phyloP scores from a whole-genome alignment of 2,329 filamentous ascomycete species.

The Penicillium palitans region DNA sequence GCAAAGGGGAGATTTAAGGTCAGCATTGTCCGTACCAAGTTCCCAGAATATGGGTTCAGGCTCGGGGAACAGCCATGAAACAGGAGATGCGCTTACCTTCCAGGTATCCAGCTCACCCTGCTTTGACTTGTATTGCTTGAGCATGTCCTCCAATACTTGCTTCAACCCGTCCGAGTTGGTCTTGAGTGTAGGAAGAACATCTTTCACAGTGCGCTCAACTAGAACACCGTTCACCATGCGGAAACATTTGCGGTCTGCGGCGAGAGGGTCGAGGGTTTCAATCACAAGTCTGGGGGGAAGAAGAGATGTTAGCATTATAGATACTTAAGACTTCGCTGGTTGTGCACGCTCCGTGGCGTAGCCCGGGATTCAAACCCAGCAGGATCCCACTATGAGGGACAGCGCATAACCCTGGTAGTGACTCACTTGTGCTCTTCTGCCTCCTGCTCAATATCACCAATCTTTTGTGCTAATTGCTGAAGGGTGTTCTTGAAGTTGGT shows the following conservation, averaged over 20 bases:
- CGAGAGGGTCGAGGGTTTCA: conserved; percentile 81
- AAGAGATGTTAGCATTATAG: conserved; percentile 19
- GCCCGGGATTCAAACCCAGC: background rate
- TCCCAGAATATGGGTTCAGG: background rate
- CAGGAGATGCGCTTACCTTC: conserved; percentile 69
- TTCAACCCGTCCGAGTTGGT: conserved; percentile 93
- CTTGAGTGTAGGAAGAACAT: conserved; percentile 85
- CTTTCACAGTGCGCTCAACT: conserved; percentile 88
- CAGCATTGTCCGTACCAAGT: background rate
- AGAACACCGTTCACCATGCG: conserved; percentile 97
- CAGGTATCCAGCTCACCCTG: conserved; percentile 95
- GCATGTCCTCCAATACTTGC: conserved; percentile 88
- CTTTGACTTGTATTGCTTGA: conserved; percentile 95
- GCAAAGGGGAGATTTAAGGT: conserved; percentile 13
- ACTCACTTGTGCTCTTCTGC: conserved; percentile 95
- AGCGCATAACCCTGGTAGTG: background rate
- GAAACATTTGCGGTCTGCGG: conserved; percentile 90
- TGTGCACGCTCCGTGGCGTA: background rate
- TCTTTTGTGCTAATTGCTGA: conserved; percentile 92
- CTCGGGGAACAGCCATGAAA: background rate
- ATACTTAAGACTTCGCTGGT: background rate
- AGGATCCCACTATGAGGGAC: background rate
- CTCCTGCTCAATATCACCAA: conserved; percentile 96
- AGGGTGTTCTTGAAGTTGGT: conserved; percentile 66
- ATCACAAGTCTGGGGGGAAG: conserved; percentile 72